Base-by-base conservation (phyloP, 805 yeast genomes). In the Candida pseudoglaebosa region DNA sequence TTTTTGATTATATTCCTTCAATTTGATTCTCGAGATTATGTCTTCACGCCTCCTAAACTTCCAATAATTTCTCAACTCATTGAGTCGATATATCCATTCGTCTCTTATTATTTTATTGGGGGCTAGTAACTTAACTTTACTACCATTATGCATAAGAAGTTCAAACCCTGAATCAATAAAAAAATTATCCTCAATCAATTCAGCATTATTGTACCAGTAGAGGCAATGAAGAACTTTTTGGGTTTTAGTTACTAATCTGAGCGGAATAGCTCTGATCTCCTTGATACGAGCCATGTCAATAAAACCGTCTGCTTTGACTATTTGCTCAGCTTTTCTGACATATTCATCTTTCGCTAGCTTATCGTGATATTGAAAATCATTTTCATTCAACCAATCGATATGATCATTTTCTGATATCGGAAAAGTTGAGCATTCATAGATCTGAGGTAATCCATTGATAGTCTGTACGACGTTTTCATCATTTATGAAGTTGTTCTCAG, bases 41-140 rank as follows among this genome's bases (percentile, higher is more conserved):
- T 78, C 82, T 7, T 70, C 67, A 1, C 48, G 49, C 18, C 55
- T 59, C 35, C 78, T 65, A 8, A 51, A 41, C 16, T 52, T 62
- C 97, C 97, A 90, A 54, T 82, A 90, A 2, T 43, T 43, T 6
- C 51, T 50, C 14, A 82, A 49, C 4, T 61, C 59, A 0, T 40
- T 44, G 24, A 90, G 59, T 37, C 77, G 59, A 0, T 17, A n/a
- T 0, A 82, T 68, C 98, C 96, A 90, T 44, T 73, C 75, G 47
- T 78, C 75, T 34, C 91, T 65, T 0, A 72, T 50, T 0, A 22
- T 24, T 13, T 62, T 47, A 42, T 66, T 64, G 2, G 79, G 76
- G 0, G 93, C 87, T 40, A 80, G 75, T 8, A 87, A 56, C 32
- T 71, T 65, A 9, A 83, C 43, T 1, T 37, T 42, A 0, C 73